Base-by-base conservation (phyloP, 2,329 filamentous ascomycete species). In the Penicillium freii region DNA sequence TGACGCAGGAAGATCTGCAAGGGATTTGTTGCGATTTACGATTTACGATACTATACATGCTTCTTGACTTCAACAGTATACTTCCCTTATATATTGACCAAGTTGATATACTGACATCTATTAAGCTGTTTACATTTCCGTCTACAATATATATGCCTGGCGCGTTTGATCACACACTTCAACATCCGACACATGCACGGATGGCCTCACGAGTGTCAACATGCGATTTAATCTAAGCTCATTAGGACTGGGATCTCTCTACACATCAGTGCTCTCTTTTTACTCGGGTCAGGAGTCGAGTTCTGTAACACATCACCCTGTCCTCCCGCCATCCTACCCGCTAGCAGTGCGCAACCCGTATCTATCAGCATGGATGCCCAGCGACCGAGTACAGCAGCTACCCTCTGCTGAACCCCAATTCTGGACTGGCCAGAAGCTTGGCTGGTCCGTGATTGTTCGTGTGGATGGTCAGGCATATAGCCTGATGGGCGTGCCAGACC, bases 341-440 rank as follows among this genome's bases (percentile, higher is more conserved):
- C 60, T 78, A 45, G 77, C 76, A 10, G 77, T 79, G 17, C 72
- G 73, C 38, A 77, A 74, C 57, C 76, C 76, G 36, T 78, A 78
- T 59, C 67, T 78, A 17, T 78, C 75, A 49, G 65, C 72, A 64
- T 80, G 77, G 77, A 72, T 80, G 60, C 76, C 77, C 15, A 73
- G 75, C 43, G 69, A 74, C 54, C 68, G 71, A 46, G 69, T 74
- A 8, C 60, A 71, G 34, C 65, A 68, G 19, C 57, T 79, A 31
- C 74, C 77, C 4, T 71, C 68, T 17, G 67, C 75, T 1, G 65
- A 71, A 33, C 71, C 77, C 5, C 72, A 79, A 56, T 80, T 80
- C 60, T 79, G 77, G 76, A 68, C 68, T 3, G 76, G 76, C 4
- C 70, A 77, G 56, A 67, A 71, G 23, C 69, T 79, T 19, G 72